These are phyloP conservation scores for Cladophialophora bantiana DNA, from an alignment of 2,329 filamentous ascomycete genomes.

Conservation along the genomic window DNA sequence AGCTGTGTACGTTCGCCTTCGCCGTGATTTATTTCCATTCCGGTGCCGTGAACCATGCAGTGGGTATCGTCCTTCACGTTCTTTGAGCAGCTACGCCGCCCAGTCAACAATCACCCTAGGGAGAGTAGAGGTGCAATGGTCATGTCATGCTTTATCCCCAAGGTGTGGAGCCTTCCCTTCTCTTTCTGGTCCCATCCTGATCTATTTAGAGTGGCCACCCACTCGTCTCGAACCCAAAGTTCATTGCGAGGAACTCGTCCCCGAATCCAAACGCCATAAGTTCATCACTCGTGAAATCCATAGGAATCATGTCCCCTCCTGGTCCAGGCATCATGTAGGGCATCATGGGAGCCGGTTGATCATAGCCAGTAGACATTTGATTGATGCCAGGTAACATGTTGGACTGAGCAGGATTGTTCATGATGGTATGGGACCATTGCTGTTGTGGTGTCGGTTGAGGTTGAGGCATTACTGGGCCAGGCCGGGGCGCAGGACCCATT, in stretches of 20 bases:
- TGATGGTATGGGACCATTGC: constrained; percentile 36
- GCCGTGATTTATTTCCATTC: neutral
- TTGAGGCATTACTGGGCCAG: constrained; percentile 28
- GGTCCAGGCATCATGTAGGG: constrained; percentile 35
- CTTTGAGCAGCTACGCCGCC: neutral
- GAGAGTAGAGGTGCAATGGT: neutral
- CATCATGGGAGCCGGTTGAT: constrained; percentile 32
- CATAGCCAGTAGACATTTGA: constrained; percentile 29
- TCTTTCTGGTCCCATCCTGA: neutral
- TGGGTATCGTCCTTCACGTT: neutral
- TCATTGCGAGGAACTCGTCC: constrained; percentile 42
- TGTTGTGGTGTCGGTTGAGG: constrained; percentile 22
- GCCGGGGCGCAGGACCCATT: constrained; percentile 36
- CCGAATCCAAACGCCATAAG: constrained; percentile 42
- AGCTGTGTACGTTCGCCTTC: neutral
- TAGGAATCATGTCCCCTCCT: constrained; percentile 30
- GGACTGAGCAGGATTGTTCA: constrained; percentile 23
- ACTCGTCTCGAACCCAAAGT: constrained; percentile 39
- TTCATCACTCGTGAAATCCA: constrained; percentile 40
- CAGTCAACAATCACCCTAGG: neutral
- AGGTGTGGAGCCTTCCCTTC: neutral
- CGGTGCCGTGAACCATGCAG: neutral
- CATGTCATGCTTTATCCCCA: neutral
- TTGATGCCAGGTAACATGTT: constrained; percentile 35
- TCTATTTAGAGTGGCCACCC: constrained; percentile 28